A percentile compares a stretch with the other conserved stretches of the same genome.
phyloP scores from a whole-genome alignment of 306 rosid genomes.

The Cicer yamashitae region DNA sequence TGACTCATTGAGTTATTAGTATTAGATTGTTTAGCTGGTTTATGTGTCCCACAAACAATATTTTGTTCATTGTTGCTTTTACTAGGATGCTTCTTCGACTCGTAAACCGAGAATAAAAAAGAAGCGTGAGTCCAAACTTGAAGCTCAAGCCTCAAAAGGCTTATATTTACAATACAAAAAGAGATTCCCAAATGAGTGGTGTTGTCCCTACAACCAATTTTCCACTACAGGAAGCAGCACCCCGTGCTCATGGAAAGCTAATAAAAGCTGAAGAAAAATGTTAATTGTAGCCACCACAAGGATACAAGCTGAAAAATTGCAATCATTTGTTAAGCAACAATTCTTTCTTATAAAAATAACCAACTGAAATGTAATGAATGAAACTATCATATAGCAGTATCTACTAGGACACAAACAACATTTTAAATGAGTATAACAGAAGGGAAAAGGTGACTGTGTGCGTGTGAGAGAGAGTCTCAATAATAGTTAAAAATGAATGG shows the following conservation, averaged over 20 bases:
- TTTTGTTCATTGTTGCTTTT: constrained; percentile 26
- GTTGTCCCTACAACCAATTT: constrained; percentile 42
- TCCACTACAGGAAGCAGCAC: constrained; percentile 28
- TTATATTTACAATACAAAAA: constrained; percentile 41
- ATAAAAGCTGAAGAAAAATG: constrained; percentile 34
- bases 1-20: too few relatives aligned
- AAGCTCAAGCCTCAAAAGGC: constrained; percentile 39
- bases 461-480: not conserved
- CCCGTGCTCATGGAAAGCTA: constrained; percentile 52
- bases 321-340: constrained; percentile 23
- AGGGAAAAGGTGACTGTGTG: not conserved
- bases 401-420: constrained; percentile 1
- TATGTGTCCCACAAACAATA: constrained; percentile 37
- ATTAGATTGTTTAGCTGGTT: not conserved
- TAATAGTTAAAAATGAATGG: not conserved
- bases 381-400: not conserved
- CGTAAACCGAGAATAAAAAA: not conserved
- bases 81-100: constrained; percentile 18
- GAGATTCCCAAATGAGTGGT: constrained; percentile 37
- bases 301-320: constrained; percentile 35
- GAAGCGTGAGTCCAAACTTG: not conserved
- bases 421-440: not conserved
- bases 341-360: constrained; percentile 21
- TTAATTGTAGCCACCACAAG: constrained; percentile 31
- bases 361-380: not conserved